These are phyloP conservation scores for Fraxinus americana DNA, from an alignment of 257 asterid genomes.

Conservation along the genomic window DNA sequence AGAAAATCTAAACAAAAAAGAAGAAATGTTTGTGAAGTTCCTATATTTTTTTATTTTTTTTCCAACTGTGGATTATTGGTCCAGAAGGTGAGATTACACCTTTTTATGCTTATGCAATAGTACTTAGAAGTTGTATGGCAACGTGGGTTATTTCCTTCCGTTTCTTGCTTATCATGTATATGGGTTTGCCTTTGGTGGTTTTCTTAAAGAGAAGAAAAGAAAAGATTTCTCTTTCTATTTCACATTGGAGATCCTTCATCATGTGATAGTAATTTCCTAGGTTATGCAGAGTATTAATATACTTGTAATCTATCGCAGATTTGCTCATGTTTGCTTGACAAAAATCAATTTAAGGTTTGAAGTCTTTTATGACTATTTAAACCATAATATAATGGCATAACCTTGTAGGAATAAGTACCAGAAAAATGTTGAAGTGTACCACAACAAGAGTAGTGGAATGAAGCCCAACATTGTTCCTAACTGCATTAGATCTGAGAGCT, in stretches of 20 bases:
- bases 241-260: conserved; percentile 21
- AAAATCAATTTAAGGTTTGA: conserved; percentile 18
- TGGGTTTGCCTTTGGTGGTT: neutral
- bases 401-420: conserved; percentile 91
- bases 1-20: neutral
- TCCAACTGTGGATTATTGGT: neutral
- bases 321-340: conserved; percentile 21
- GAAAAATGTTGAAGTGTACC: conserved; percentile 95
- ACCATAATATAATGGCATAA: conserved; percentile 17
- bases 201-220: conserved; percentile 5
- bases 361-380: conserved; percentile 16
- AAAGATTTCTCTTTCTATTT: conserved; percentile 5
- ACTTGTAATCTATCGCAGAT: neutral
- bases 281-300: conserved; percentile 6
- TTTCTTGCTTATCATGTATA: neutral
- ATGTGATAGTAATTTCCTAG: neutral
- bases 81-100: neutral
- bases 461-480: conserved; percentile 84
- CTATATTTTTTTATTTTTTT: neutral
- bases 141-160: neutral
- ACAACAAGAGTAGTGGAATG: conserved; percentile 74
- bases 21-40: neutral
- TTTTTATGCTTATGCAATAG: neutral
- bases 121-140: neutral
- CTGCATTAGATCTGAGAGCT: conserved; percentile 91